Conservation (phyloP, 176 grass and related monocot genomes). For the Dendrocalamus sinicus region DNA sequence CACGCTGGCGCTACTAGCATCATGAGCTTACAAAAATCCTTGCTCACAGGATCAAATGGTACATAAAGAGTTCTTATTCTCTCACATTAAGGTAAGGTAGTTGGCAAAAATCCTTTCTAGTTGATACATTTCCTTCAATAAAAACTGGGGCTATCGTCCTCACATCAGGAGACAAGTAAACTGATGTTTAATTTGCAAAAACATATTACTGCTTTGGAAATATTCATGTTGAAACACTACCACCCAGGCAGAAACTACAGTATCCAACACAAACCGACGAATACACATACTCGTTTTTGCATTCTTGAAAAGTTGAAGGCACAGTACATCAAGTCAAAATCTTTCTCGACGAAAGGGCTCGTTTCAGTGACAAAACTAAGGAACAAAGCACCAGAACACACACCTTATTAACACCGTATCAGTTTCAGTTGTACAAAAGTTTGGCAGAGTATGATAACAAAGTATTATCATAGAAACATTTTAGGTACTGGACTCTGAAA, state of each 20-base stretch:
- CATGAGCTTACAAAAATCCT: background rate
- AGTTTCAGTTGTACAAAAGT: constrained; percentile 49
- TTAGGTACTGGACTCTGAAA: constrained; percentile 1
- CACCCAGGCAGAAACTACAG: background rate
- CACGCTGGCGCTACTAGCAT: background rate
- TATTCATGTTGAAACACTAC: background rate
- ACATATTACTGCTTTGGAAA: too few species aligned
- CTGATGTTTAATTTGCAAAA: background rate
- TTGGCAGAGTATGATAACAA: constrained; percentile 2
- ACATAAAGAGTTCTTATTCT: background rate
- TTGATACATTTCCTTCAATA: background rate
- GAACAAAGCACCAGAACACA: background rate
- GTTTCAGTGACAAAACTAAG: background rate
- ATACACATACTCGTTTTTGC: background rate
- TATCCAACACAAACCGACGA: background rate
- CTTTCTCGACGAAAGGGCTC: background rate
- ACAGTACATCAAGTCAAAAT: background rate
- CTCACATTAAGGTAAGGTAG: background rate
- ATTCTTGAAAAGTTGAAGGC: background rate
- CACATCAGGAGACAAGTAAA: background rate
- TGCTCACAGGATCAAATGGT: background rate
- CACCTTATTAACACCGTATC: constrained; percentile 26
- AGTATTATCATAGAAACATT: constrained; percentile 38
- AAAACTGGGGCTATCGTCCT: background rate
- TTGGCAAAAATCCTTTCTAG: background rate